These are phyloP conservation scores for Monosporozyma aquatica DNA, from an alignment of 805 yeast genomes.

Conservation along the genomic window DNA sequence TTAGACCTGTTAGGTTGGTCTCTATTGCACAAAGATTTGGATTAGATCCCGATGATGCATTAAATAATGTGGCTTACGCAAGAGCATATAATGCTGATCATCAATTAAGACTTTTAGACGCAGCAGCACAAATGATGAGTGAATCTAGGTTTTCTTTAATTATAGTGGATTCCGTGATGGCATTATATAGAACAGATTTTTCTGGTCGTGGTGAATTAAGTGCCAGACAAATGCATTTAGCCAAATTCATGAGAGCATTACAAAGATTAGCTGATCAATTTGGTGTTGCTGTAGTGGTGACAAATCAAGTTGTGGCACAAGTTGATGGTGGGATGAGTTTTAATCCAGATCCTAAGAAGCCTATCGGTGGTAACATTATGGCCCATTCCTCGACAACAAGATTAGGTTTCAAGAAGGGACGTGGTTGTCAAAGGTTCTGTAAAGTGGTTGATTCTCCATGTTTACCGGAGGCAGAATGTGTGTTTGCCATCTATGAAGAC, in stretches of 20 bases:
- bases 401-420: conserved; percentile 80
- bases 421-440: conserved; percentile 87
- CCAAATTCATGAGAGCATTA: conserved; percentile 81
- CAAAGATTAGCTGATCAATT: conserved; percentile 95
- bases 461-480: conserved; percentile 89
- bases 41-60: conserved; percentile 83
- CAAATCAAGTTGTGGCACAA: conserved; percentile 96
- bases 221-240: conserved; percentile 91
- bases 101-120: conserved; percentile 73
- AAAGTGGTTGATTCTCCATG: conserved; percentile 95
- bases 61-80: conserved; percentile 95
- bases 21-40: conserved; percentile 90
- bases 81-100: conserved; percentile 97
- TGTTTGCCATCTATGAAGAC: conserved; percentile 91
- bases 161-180: conserved; percentile 97
- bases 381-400: conserved; percentile 96
- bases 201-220: conserved; percentile 93
- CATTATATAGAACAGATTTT: conserved; percentile 87
- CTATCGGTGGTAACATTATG: conserved; percentile 95
- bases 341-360: conserved; percentile 96
- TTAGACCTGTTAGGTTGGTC: conserved; percentile 82
- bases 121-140: conserved; percentile 94
- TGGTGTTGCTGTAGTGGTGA: conserved; percentile 92
- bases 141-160: conserved; percentile 82
- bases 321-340: conserved; percentile 79